phyloP scores from a whole-genome alignment of 305 asterid genomes.

The Solanum hybrid region DNA sequence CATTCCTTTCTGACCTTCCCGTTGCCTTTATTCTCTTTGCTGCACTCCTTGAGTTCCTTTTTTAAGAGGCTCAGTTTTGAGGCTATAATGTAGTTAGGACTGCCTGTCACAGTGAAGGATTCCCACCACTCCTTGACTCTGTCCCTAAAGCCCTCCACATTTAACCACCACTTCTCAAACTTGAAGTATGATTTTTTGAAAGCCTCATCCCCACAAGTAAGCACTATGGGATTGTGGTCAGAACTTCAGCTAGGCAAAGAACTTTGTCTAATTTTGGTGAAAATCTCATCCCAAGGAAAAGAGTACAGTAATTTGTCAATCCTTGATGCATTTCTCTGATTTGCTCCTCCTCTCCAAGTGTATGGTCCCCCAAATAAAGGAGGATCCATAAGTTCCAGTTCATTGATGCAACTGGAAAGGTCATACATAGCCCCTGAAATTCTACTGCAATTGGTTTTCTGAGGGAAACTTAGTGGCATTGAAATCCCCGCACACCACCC shows the following conservation, averaged over 20 bases:
- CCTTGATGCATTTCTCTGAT: background rate
- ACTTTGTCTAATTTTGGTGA: background rate
- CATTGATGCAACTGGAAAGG: background rate
- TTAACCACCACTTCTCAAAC: background rate
- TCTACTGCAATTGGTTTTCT: background rate
- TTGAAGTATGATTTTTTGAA: background rate
- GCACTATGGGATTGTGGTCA: background rate
- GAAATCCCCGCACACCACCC: background rate
- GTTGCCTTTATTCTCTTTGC: background rate
- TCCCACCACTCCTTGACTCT: background rate
- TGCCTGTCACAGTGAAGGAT: background rate
- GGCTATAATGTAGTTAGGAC: background rate
- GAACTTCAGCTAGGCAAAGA: background rate
- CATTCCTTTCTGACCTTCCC: background rate
- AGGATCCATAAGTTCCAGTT: background rate
- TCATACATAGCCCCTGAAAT: background rate
- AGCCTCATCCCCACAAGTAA: background rate
- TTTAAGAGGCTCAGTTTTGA: background rate
- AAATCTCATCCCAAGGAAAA: background rate
- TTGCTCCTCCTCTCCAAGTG: background rate
- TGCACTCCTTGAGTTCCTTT: background rate
- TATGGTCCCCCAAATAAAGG: background rate
- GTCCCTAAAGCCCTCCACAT: background rate
- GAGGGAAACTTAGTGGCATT: background rate
- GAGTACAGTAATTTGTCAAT: background rate